Evolutionary conservation across 768 basidiomycete species (phyloP).

Genomic region (Tephrocybe sp.): DNA sequence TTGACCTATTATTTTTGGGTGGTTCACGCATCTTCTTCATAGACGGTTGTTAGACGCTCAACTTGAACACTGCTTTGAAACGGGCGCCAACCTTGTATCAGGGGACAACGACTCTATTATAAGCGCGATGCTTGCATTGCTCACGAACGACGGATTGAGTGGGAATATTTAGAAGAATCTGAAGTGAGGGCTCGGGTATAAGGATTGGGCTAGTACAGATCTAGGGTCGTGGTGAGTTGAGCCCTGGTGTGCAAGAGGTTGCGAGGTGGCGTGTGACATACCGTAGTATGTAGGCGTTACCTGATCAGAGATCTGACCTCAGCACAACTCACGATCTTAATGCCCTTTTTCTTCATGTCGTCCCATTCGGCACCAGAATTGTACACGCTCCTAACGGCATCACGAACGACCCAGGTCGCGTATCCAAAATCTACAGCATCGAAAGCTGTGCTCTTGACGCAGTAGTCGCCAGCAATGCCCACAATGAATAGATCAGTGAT

Average conservation of each 20-base stretch:
- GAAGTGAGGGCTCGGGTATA: background rate
- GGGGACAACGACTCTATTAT: constrained; percentile 53
- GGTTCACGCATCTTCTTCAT: background rate
- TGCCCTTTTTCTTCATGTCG: constrained; percentile 33
- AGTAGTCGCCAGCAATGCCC: constrained; percentile 78
- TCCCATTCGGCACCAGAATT: constrained; percentile 33
- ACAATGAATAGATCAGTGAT: constrained; percentile 62
- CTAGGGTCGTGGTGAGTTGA: too few species aligned
- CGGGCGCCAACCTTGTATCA: constrained; percentile 46
- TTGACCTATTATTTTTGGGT: background rate
- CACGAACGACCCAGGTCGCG: constrained; percentile 47
- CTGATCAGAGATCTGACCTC: constrained; percentile 26
- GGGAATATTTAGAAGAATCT: constrained; percentile 1
- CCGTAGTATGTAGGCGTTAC: background rate
- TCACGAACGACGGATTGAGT: constrained; percentile 21
- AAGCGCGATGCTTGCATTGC: constrained; percentile 32
- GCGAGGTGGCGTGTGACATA: too few species aligned
- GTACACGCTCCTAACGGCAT: constrained; percentile 45
- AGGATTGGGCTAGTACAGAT: too few species aligned
- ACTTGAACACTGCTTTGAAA: constrained; percentile 62
- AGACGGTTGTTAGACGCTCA: constrained; percentile 72
- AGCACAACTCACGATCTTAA: constrained; percentile 27
- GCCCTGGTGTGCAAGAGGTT: too few species aligned
- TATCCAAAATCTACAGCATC: constrained; percentile 51
- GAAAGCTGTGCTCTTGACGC: constrained; percentile 59